Evolutionary conservation across 208 protist species (phyloP), one percentile per base, ranked within the genome.

Genomic region (Crithidia brevicula): DNA sequence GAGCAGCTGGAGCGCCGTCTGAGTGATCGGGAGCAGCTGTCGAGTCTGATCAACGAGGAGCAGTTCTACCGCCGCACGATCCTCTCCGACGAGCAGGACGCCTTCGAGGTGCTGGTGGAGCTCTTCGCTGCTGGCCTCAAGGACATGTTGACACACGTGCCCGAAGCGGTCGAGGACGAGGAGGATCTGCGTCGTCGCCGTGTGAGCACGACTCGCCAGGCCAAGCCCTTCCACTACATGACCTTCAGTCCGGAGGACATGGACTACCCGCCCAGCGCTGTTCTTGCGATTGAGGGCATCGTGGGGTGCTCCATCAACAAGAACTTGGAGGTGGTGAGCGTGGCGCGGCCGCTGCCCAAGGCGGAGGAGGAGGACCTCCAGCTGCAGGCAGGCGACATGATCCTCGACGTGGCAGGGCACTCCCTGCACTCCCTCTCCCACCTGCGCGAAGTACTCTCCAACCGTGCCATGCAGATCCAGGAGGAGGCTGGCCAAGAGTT

Each of bases 361-460:
- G 83, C 76, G 23, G 79, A 80, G 61, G 80, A 85, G 50, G 85
- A 88, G 42, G 78, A 85, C 16, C 70, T 92, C 57, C 86, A 93
- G 83, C 81, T 95, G 64, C 89, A 93, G 77, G 89, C 89, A 10
- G 86, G 86, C 2, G 89, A 95, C 53, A 95, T 95, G 89, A 95
- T 95, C 54, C 82, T 95, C 20, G 89, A 95, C 57, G 83, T 92
- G 28, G 79, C 89, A 0, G 89, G 89, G 10, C 85, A 91, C 70
- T 89, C 84, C 11, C 79, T 95, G 33, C 89, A 95, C 75, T 92
- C 86, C 13, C 68, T 95, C 13, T 95, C 89, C 8, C 89, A 95
- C 81, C 77, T 95, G 33, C 86, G 87, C 38, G 86, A 95, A 74
- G 89, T 95, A 33, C 73, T 95, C 13, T 76, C 84, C 13, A 82